A percentile compares a stretch with the other conserved stretches of the same genome.
Evolutionary conservation across 768 basidiomycete genomes (phyloP).

Genomic region (Dictyophora rubrovolvata): DNA sequence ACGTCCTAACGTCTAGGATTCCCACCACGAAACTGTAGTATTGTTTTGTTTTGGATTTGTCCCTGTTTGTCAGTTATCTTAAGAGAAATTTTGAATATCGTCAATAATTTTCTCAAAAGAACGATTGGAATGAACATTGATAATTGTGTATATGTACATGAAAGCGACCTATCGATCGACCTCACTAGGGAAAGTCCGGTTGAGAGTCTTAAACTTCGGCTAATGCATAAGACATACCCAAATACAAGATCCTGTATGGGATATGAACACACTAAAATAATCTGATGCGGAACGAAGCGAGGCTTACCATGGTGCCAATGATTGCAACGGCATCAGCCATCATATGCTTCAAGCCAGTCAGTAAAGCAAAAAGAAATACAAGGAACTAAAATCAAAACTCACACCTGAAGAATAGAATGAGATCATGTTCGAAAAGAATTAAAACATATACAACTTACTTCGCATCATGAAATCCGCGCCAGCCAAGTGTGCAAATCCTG

Average conservation of each 20-base stretch:
- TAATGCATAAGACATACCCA: conserved; percentile 49
- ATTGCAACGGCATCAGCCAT: conserved; percentile 92
- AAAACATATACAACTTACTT: conserved; percentile 39
- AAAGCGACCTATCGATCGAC: conserved; percentile 29
- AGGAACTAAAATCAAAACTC: conserved; percentile 11
- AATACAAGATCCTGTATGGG: conserved; percentile 71
- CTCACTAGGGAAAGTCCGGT: conserved; percentile 25
- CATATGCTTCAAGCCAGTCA: conserved; percentile 51
- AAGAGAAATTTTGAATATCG: too few relatives aligned
- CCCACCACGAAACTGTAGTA: too few relatives aligned
- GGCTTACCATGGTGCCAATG: conserved; percentile 89
- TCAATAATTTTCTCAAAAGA: too few relatives aligned
- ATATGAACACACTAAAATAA: conserved; percentile 8
- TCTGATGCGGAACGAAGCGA: conserved; percentile 2
- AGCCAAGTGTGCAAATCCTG: conserved; percentile 91
- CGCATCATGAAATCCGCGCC: conserved; percentile 98
- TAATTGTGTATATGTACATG: background rate
- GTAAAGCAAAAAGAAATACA: conserved; percentile 6
- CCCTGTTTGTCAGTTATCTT: too few relatives aligned
- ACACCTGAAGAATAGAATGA: conserved; percentile 29
- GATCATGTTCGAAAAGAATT: conserved; percentile 7
- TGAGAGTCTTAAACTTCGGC: background rate
- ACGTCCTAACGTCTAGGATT: too few relatives aligned
- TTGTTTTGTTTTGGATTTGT: too few relatives aligned
- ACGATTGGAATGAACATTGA: too few relatives aligned